Evolutionary conservation across 306 rosid genomes (phyloP).

Genomic region (Trifolium repens): DNA sequence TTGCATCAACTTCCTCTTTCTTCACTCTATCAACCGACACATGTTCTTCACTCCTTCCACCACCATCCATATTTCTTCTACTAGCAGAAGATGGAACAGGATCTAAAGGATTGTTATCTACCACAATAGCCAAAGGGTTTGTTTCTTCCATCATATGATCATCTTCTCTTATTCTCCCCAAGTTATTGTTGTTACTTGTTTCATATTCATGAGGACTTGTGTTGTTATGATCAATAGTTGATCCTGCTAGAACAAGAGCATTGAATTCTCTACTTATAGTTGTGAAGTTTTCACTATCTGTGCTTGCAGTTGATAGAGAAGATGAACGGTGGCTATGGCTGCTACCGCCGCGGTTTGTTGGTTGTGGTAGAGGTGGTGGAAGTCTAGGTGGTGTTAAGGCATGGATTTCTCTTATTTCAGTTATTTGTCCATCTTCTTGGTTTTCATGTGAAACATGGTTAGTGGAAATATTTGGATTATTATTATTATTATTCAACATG

Average conservation of each 20-base stretch:
- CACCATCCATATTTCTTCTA: neutral
- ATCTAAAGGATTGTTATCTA: constrained; percentile 57
- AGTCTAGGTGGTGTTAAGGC: constrained; percentile 73
- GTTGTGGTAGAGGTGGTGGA: constrained; percentile 15
- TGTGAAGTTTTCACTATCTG: constrained; percentile 78
- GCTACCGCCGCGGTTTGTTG: constrained; percentile 32
- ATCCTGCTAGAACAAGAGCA: constrained; percentile 90
- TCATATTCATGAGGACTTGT: neutral
- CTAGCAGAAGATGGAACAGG: constrained; percentile 41
- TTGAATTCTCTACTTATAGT: constrained; percentile 89
- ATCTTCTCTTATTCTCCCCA: constrained; percentile 88
- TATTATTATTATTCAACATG: constrained; percentile 63
- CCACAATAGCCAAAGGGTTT: constrained; percentile 84
- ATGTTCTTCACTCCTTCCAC: constrained; percentile 39
- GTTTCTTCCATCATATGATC: constrained; percentile 60
- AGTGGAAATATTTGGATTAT: constrained; percentile 45
- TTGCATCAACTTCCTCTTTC: constrained; percentile 95
- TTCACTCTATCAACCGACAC: constrained; percentile 78
- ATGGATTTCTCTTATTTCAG: constrained; percentile 93
- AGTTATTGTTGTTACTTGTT: neutral
- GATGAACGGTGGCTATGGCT: constrained; percentile 60
- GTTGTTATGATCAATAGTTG: constrained; percentile 47
- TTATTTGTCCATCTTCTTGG: constrained; percentile 52
- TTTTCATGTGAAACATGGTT: constrained; percentile 45
- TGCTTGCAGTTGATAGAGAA: constrained; percentile 61